These are phyloP conservation scores for Collybia nuda DNA, from an alignment of 768 basidiomycete genomes.

Conservation along the genomic window DNA sequence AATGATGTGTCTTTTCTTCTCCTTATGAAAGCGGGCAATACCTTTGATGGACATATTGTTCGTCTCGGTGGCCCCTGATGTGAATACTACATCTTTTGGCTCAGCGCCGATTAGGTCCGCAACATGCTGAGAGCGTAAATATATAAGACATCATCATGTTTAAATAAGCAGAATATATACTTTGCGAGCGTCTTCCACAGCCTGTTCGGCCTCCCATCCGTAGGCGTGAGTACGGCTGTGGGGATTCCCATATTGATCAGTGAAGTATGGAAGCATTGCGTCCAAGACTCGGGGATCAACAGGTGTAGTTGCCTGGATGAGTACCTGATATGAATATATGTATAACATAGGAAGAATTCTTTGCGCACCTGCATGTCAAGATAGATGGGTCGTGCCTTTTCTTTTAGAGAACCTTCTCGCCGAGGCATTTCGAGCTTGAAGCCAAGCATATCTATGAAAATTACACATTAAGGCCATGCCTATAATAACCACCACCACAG, in stretches of 20 bases:
- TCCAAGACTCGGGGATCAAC: slow-evolving; percentile 96
- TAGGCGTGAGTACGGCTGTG: slow-evolving; percentile 98
- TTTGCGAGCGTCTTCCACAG: slow-evolving; percentile 89
- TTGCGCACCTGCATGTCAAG: slow-evolving; percentile 89
- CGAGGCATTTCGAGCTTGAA: slow-evolving; percentile 74
- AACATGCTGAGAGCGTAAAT: slow-evolving; percentile 59
- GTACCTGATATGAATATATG: not conserved
- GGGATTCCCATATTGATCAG: slow-evolving; percentile 96
- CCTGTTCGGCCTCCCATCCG: slow-evolving; percentile 98
- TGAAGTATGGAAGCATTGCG: slow-evolving; percentile 93
- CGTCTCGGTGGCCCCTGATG: slow-evolving; percentile 95
- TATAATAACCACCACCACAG: not conserved
- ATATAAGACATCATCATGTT: slow-evolving; percentile 3
- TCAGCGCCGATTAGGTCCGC: slow-evolving; percentile 94
- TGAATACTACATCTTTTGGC: slow-evolving; percentile 94
- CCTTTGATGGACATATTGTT: slow-evolving; percentile 99
- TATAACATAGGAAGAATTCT: not conserved
- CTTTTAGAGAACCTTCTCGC: slow-evolving; percentile 54
- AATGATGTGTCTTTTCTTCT: slow-evolving; percentile 91
- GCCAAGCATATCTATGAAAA: slow-evolving; percentile 77
- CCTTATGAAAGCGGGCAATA: slow-evolving; percentile 91
- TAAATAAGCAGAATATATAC: slow-evolving; percentile 29
- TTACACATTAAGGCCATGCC: slow-evolving; percentile 1
- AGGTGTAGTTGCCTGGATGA: slow-evolving; percentile 86
- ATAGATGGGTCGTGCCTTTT: slow-evolving; percentile 87